Evolutionary conservation across 441 rosid genomes (phyloP), one percentile per base, ranked within the genome.

Genomic region (Isatis lusitanica): DNA sequence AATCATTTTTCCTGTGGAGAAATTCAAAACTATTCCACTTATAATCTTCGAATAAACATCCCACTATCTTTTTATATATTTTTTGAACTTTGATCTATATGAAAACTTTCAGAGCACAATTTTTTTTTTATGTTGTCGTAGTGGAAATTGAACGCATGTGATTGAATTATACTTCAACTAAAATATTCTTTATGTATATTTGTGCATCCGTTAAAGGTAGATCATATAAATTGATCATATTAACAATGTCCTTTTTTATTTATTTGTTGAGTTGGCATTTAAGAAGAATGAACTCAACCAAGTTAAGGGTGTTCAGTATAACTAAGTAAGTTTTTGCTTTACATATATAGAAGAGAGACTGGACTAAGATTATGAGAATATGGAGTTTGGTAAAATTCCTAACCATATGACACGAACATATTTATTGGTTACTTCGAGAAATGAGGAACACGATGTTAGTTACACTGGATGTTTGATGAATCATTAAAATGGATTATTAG

Each of bases 401-500:
- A 52, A 72, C 51, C 56, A 42, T 40, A 30, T 17, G 7, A 18
- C 12, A 9, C 21, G 46, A 53, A 68, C 31, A 57, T 13, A 48
- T 47, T n/a, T 62, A 15, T 30, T 61, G 53, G 52, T 71, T 38
- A 38, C 35, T 33, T 50, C 53, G 16, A 62, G 43, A 50, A 63
- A 57, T n/a, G 31, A 43, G 66, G 40, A 65, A 38, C 18, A 44
- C n/a, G 24, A 15, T 31, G 57, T 35, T 44, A 53, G 70, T 33
- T 73, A 55, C 30, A 52, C 30, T 39, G 33, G 48, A 63, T 43
- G 31, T 53, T 21, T n/a, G 43, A 48, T n/a, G 43, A 48, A 26
- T 42, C 35, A 28, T 6, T 59, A 9, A 8, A 53, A 17, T 70
- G 50, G 10, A 58, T 33, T 46, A 12, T 39, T 61, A n/a, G 66